Evolutionary conservation across 2,329 filamentous ascomycete genomes (phyloP), one percentile per base, ranked within the genome.

Genomic region (Dactylellina parvicollis): DNA sequence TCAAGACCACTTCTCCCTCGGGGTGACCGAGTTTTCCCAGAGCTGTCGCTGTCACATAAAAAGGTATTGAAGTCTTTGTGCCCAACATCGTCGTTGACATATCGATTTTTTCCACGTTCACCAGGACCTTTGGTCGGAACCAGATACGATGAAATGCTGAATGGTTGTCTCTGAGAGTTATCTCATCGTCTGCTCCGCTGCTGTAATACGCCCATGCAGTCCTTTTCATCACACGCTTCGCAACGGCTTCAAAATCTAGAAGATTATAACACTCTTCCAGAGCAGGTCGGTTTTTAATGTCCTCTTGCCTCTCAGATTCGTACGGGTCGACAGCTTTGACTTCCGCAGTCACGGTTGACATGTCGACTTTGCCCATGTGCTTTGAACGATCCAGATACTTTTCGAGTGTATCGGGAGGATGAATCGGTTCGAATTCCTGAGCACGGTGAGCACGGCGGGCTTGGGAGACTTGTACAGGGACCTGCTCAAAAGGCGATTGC

Each of bases 171-270:
- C 94, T 88, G 84, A 98, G 85, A 0, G 95, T 97, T 90, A 79
- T 77, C 59, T 78, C 77, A 55, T 78, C 77, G 44, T 78, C 76
- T 2, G 77, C 77, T 9, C 77, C 77, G 22, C 76, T 77, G 0
- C 92, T 96, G 81, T 99, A 99, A 83, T 99, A 99, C 24, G 91
- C 95, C 95, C 95, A 99, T 0, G 94, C 94, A 0, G 89, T 90
- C 83, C 91, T 96, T 86, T 96, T 97, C 94, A 98, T 97, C 65
- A 96, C 88, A 38, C 88, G 85, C 78, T 90, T 88, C 3, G 95
- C 95, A 34, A 98, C 94, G 2, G 92, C 88, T 84, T 99, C 95
- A 80, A 99, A 99, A 82, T 99, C 95, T 83, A 95, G 87, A 73
- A 97, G 82, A 80, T 97, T 97, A 82, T 93, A 96, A 84, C 92